phyloP scores from a whole-genome alignment of 768 basidiomycete species.

The Macrolepiota albuminosa region DNA sequence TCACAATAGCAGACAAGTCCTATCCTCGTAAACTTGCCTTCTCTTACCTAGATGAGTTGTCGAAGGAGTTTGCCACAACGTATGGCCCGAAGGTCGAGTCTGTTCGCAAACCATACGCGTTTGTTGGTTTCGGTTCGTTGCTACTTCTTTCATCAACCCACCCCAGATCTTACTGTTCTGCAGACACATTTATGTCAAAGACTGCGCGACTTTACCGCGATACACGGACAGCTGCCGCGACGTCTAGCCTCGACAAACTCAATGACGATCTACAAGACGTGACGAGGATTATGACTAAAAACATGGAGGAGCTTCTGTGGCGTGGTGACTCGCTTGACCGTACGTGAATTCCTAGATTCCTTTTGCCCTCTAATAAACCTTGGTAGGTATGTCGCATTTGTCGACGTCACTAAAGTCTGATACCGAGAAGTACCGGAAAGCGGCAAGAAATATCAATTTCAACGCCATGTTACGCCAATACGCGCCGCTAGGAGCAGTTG shows the following conservation, averaged over 20 bases:
- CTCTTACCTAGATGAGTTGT: constrained; percentile 94
- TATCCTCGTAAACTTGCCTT: constrained; percentile 97
- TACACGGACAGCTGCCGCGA: constrained; percentile 77
- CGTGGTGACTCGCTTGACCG: constrained; percentile 95
- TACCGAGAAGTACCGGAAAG: constrained; percentile 96
- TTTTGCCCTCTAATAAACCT: not conserved
- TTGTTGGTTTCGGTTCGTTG: constrained; percentile 90
- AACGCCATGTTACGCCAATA: constrained; percentile 94
- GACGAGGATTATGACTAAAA: constrained; percentile 99
- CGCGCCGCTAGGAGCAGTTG: constrained; percentile 84
- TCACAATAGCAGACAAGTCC: constrained; percentile 94
- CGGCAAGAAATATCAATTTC: constrained; percentile 90
- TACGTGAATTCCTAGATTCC: constrained; percentile 32
- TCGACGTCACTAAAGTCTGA: constrained; percentile 93
- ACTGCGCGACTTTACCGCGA: constrained; percentile 94
- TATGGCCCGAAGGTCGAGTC: constrained; percentile 93
- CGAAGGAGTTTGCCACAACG: constrained; percentile 89
- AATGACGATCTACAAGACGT: constrained; percentile 98
- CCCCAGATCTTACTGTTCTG: not conserved
- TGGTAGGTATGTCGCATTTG: constrained; percentile 90
- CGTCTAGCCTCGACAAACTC: constrained; percentile 74
- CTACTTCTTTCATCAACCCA: not conserved
- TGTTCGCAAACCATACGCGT: constrained; percentile 95
- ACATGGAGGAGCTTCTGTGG: constrained; percentile 99
- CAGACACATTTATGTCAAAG: constrained; percentile 99